Evolutionary conservation across 2,329 filamentous ascomycete genomes (phyloP).

Genomic region (Sordariomycetes sp.): DNA sequence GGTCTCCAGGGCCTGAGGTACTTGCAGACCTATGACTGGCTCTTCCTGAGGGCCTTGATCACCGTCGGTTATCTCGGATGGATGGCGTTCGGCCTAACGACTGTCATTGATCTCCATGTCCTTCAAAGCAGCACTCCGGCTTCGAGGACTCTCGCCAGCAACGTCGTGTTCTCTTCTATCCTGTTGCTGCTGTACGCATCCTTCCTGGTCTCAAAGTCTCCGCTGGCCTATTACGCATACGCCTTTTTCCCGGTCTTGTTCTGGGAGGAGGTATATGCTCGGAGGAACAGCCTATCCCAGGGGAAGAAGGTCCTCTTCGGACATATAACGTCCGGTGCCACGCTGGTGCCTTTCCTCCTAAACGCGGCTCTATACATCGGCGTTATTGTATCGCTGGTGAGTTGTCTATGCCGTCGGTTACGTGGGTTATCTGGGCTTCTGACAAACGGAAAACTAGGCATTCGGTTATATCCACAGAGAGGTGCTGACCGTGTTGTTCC

Average conservation of each 20-base stretch:
- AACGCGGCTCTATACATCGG: constrained; percentile 59
- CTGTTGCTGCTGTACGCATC: constrained; percentile 69
- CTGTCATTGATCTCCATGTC: constrained; percentile 80
- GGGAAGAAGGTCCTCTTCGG: constrained; percentile 61
- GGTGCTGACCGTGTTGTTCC: constrained; percentile 71
- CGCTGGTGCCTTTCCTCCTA: constrained; percentile 47
- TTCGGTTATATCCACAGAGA: constrained; percentile 87
- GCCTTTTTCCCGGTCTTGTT: constrained; percentile 87
- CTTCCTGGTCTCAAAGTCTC: constrained; percentile 69
- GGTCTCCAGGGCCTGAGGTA: constrained; percentile 80
- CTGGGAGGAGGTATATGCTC: constrained; percentile 90
- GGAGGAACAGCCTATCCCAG: constrained; percentile 55
- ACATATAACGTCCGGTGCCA: constrained; percentile 51
- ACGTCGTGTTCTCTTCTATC: constrained; percentile 61
- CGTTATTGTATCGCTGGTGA: constrained; percentile 68
- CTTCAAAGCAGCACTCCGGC: constrained; percentile 58
- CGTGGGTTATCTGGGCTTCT: not conserved
- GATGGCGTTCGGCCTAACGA: constrained; percentile 87
- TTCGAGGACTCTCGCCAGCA: constrained; percentile 48
- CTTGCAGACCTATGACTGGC: constrained; percentile 96
- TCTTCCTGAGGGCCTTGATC: constrained; percentile 82
- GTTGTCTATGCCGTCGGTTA: constrained; percentile 12
- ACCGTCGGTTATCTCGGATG: constrained; percentile 88
- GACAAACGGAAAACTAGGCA: constrained; percentile 40
- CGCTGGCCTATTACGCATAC: constrained; percentile 80